Base-by-base conservation (phyloP, 208 protist genomes). In the Leishmania gerbilli region DNA sequence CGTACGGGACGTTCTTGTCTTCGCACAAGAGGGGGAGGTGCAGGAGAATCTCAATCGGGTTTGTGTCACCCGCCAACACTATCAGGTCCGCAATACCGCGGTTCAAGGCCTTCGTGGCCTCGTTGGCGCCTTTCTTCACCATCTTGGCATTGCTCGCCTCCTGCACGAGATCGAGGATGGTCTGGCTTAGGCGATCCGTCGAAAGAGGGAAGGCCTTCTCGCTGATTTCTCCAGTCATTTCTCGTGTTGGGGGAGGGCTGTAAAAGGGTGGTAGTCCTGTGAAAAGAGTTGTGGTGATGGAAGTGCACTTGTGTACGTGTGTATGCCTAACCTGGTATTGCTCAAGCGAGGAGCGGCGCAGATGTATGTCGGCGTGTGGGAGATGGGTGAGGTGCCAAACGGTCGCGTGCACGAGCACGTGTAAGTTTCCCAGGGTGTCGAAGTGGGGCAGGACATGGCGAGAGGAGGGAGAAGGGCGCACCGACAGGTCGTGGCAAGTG, bases 1-100 rank as follows among this genome's bases (percentile, higher is more conserved):
- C 98, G 93, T 99, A 99, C 75, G 99, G 99, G 71, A 99, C 99
- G 88, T 99, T 99, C 95, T 99, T 99, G 91, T 99, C 99, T 90
- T 99, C 99, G 91, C 99, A 99, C 34, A 99, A 94, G 27, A 99
- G 95, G 49, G 99, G 99, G 21, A 99, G 91, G 92, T 99, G 99
- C 34, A 99, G 92, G 21, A 99, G 92, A 83, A 99, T 99, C 93
- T 99, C 99, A 47, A 99, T 95, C 58, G 99, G 99, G 87, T 99
- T 99, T 45, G 99, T 98, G 92, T 99, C 99, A 34, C 99, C 99
- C 64, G 99, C 99, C 77, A 99, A 97, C 40, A 99, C 94, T 86
- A 99, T 99, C 37, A 99, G 92, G 87, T 99, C 99, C 42, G 99
- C 94, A 84, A 99, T 99, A 88, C 98, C 98, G 77, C 99, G 96